A percentile compares a stretch with the other conserved stretches of the same genome.
phyloP scores from a whole-genome alignment of 208 protist genomes.

The Trypanosoma conorhini region DNA sequence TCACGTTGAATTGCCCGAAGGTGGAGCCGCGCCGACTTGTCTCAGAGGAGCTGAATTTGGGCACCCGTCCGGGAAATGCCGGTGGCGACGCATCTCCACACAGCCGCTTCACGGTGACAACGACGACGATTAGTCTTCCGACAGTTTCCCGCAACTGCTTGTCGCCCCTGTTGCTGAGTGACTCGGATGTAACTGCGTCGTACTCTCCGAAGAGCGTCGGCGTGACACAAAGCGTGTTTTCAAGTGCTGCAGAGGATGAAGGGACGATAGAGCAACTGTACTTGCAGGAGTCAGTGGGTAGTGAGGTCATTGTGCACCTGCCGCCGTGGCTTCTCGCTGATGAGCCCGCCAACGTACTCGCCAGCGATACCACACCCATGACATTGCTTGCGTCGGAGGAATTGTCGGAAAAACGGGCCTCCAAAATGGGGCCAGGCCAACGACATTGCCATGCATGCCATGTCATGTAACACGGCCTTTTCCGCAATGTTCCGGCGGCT shows the following conservation, averaged over 20 bases:
- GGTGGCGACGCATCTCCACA: neutral
- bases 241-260: neutral
- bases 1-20: neutral
- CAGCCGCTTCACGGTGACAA: neutral
- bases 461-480: neutral
- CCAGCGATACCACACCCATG: neutral
- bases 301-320: neutral
- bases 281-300: neutral
- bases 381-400: neutral
- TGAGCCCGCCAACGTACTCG: neutral
- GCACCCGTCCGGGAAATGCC: neutral
- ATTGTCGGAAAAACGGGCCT: neutral
- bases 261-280: neutral
- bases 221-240: neutral
- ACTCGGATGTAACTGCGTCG: neutral
- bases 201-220: conserved; percentile 4
- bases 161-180: neutral
- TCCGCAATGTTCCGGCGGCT: neutral
- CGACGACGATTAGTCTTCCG: neutral
- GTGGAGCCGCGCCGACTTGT: neutral
- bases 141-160: neutral
- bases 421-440: neutral
- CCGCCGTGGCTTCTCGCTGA: neutral
- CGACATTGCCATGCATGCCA: neutral
- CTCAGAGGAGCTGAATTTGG: neutral